Conservation (phyloP, 176 grass and related monocot species). For the Dendrocalamus sinicus region DNA sequence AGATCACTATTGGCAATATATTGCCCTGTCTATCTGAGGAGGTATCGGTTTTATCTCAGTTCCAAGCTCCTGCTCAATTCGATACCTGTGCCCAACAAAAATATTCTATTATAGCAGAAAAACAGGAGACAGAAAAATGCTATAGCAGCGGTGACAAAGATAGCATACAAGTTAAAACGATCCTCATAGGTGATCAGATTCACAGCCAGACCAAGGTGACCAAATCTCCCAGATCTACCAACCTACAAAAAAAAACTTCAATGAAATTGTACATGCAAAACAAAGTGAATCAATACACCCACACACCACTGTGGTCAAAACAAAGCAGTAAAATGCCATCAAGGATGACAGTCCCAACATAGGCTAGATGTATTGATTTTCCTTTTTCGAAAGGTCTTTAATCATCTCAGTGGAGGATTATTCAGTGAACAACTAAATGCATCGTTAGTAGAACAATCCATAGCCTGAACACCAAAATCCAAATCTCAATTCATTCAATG, state of each 20-base stretch:
- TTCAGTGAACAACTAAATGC: not conserved
- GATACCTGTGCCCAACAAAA: conserved; percentile 52
- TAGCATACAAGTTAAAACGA: conserved; percentile 87
- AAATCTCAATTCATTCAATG: conserved; percentile 24
- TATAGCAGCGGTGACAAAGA: not conserved
- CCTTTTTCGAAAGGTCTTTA: not conserved
- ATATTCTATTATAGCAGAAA: conserved; percentile 11
- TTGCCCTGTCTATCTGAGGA: conserved; percentile 83
- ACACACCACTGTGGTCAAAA: not conserved
- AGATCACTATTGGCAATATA: conserved; percentile 76
- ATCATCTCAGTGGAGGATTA: conserved; percentile 12
- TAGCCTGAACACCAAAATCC: not conserved
- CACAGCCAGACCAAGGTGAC: conserved; percentile 85
- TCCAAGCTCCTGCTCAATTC: conserved; percentile 93
- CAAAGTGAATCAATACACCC: not conserved
- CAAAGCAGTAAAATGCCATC: not conserved
- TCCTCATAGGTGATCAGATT: conserved; percentile 96
- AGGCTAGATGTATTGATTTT: not conserved
- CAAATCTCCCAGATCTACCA: conserved; percentile 93
- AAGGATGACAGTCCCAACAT: conserved; percentile 9
- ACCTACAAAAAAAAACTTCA: conserved; percentile 56
- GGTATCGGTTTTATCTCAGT: conserved; percentile 95
- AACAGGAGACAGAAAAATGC: not conserved
- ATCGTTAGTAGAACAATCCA: not conserved
- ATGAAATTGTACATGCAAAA: not conserved